These are phyloP conservation scores for Pythium apleroticum DNA, from an alignment of 352 stramenopile genomes.

Conservation along the genomic window DNA sequence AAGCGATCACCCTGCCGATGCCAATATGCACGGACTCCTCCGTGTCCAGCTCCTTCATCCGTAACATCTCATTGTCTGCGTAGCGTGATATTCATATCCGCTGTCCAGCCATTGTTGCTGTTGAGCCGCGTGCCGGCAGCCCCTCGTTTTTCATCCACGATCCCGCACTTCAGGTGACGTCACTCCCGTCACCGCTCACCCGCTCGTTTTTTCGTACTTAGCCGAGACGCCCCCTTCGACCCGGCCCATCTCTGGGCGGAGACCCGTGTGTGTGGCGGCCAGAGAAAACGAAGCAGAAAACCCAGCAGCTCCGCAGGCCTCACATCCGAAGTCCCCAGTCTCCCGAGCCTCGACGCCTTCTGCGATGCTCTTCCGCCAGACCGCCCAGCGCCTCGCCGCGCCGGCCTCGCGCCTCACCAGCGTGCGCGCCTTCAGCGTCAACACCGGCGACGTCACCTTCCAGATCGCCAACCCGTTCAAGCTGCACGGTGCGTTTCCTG, in stretches of 20 bases:
- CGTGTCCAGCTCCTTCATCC: no score
- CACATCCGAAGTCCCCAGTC: constrained; percentile 25
- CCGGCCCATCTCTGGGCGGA: constrained; percentile 14
- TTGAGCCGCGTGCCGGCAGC: not conserved
- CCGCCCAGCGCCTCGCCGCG: constrained; percentile 35
- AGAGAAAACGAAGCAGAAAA: constrained; percentile 48
- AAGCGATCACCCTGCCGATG: not conserved
- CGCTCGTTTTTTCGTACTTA: constrained; percentile 9
- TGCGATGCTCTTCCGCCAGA: constrained; percentile 74
- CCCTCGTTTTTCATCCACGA: constrained; percentile 2
- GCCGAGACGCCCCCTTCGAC: constrained; percentile 11
- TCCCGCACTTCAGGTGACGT: constrained; percentile 9
- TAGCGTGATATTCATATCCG: no score
- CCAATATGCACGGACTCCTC: not conserved
- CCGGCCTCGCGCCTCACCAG: constrained; percentile 32
- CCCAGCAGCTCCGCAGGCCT: constrained; percentile 13
- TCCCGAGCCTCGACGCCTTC: not conserved
- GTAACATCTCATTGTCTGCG: no score
- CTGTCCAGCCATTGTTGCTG: no score
- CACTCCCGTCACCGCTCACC: constrained; percentile 3
- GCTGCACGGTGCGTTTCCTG: constrained; percentile 63
- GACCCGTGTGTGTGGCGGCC: constrained; percentile 24
- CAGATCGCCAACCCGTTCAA: constrained; percentile 72
- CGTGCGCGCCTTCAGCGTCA: constrained; percentile 63
- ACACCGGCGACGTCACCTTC: constrained; percentile 64